A percentile compares a stretch with the other conserved stretches of the same genome.
Conservation (phyloP, 176 grass and related monocot genomes). For the Urochloa ruziziensis region DNA sequence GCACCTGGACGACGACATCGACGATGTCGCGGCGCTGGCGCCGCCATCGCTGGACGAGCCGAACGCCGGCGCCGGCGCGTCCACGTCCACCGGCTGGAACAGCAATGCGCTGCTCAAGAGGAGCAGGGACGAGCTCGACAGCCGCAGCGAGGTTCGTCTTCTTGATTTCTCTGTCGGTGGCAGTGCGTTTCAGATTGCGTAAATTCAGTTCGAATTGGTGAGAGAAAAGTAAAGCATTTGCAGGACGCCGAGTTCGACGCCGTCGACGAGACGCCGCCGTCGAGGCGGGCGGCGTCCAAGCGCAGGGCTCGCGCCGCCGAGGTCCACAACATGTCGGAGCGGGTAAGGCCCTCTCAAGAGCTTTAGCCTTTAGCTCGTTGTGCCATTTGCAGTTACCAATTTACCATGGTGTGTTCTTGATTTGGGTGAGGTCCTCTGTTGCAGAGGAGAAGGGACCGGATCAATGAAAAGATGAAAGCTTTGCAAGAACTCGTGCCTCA, state of each 20-base stretch:
- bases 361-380: background rate
- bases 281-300: slow-evolving; percentile 40
- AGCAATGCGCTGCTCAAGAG: slow-evolving; percentile 45
- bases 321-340: slow-evolving; percentile 86
- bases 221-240: background rate
- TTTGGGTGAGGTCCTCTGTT: background rate
- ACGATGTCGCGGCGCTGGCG: background rate
- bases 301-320: slow-evolving; percentile 78
- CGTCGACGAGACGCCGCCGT: slow-evolving; percentile 30
- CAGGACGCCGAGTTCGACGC: slow-evolving; percentile 59
- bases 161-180: background rate
- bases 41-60: background rate
- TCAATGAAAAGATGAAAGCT: slow-evolving; percentile 92
- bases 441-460: slow-evolving; percentile 86
- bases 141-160: slow-evolving; percentile 57
- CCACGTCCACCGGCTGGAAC: slow-evolving; percentile 57
- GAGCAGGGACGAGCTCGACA: slow-evolving; percentile 37
- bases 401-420: slow-evolving; percentile 15
- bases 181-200: background rate
- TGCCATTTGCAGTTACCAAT: background rate
- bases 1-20: slow-evolving; percentile 17
- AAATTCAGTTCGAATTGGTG: slow-evolving; percentile 16
- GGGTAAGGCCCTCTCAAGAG: slow-evolving; percentile 51
- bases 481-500: slow-evolving; percentile 93
- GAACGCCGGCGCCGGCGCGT: slow-evolving; percentile 23